Evolutionary conservation across 2,329 filamentous ascomycete genomes (phyloP), one percentile per base, ranked within the genome.

Genomic region (Akanthomyces muscarius): DNA sequence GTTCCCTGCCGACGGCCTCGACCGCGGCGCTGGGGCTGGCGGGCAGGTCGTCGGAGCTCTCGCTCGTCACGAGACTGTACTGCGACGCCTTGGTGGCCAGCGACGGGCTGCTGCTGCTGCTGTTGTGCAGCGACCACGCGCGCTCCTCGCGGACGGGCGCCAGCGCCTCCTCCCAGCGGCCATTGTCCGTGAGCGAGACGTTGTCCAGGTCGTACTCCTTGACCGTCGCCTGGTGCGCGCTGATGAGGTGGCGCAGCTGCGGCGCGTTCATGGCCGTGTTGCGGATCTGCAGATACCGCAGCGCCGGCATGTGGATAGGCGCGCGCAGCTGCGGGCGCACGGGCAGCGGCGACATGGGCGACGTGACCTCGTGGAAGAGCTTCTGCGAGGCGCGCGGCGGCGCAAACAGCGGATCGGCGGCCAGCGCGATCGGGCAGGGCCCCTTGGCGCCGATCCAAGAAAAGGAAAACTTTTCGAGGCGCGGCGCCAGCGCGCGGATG

Each of bases 91-190:
- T n/a, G 42, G 67, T 52, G 33, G 33, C 33, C 33, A 36, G 33
- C 44, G 69, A 44, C 54, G 70, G 73, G 64, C 70, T 73, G 52
- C 70, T 36, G 64, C 70, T 73, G 52, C 70, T 36, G 10, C 33
- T 36, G 10, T 36, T 36, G 7, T 36, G 33, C 10, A 36, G 70
- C 30, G 72, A 74, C 75, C 75, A 77, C n/a, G 68, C 77, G 66
- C 73, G 79, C 69, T 72, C 77, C 66, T 69, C 76, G 66, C 78
- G 73, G 63, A 96, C 77, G 1, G 90, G 89, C 45, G 86, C 85
- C n/a, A 96, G 82, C 0, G 91, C 91, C 36, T 92, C 88, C 64
- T 95, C 89, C 91, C 91, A 96, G 63, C 81, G 88, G 33, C 89
- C 91, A 41, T 80, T 80, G 65, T 84, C 82, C 57, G 86, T 81